A percentile compares a stretch with the other conserved stretches of the same genome.
phyloP scores from a whole-genome alignment of 805 yeast species.

The Kodamaea nitidulidarum region DNA sequence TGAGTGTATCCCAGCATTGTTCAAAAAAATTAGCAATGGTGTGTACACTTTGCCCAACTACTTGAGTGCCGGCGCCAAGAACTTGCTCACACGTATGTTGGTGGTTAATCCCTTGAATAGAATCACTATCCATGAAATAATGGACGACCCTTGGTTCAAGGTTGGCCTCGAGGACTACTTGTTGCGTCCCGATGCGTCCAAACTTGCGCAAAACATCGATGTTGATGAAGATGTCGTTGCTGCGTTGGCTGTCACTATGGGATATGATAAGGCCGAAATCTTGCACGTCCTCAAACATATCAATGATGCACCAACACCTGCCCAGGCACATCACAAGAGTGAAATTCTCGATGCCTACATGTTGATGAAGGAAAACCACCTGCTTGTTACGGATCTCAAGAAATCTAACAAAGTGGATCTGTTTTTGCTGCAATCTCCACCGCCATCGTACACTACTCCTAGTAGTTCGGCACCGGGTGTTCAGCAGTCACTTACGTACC shows the following conservation, averaged over 20 bases:
- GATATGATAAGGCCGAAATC: slow-evolving; percentile 27
- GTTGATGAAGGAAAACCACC: slow-evolving; percentile 73
- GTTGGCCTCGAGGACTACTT: slow-evolving; percentile 26
- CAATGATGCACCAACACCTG: slow-evolving; percentile 11
- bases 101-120: slow-evolving; percentile 29
- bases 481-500: slow-evolving; percentile 44
- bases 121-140: slow-evolving; percentile 28
- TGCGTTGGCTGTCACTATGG: slow-evolving; percentile 28
- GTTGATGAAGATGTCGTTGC: slow-evolving; percentile 26
- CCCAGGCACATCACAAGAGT: slow-evolving; percentile 33
- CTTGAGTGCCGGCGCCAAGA: slow-evolving; percentile 26
- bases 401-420: slow-evolving; percentile 50
- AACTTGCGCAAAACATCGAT: slow-evolving; percentile 23
- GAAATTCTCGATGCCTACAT: slow-evolving; percentile 86
- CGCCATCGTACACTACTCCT: slow-evolving; percentile 35
- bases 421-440: slow-evolving; percentile 59
- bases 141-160: slow-evolving; percentile 32
- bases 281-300: slow-evolving; percentile 19
- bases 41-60: slow-evolving; percentile 31
- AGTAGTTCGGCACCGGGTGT: slow-evolving; percentile 31
- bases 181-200: slow-evolving; percentile 26
- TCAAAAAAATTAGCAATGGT: slow-evolving; percentile 29
- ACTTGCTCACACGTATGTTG: slow-evolving; percentile 26
- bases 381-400: slow-evolving; percentile 64
- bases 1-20: slow-evolving; percentile 28